Evolutionary conservation across 176 grass and related monocot species (phyloP), one percentile per base, ranked within the genome.

Genomic region (Echinochloa phyllopogon): DNA sequence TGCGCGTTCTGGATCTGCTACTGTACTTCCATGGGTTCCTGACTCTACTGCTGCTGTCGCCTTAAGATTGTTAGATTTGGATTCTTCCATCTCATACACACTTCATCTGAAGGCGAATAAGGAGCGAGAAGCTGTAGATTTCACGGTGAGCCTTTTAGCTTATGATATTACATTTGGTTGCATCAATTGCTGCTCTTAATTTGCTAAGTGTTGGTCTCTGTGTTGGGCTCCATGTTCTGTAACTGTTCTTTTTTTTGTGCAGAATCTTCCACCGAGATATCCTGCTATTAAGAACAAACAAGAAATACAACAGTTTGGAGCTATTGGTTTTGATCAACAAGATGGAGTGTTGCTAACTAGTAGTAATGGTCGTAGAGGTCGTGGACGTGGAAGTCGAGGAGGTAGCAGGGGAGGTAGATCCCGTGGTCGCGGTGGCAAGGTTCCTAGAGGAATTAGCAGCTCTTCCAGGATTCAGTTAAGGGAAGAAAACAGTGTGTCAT

Each of bases 1-100:
- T 86, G 37, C 6, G 51, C 12, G 13, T 48, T 82, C 80, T 70
- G 93, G 63, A 88, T 93, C 79, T 66, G 76, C 77, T 85, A 39
- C 68, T 81, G 88, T 91, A 79, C 85, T 99, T 87, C 96, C 96
- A 81, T 99, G 93, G 89, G 81, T 99, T 74, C 93, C 96, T 67
- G 80, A 75, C 41, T 96, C 91, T 41, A 55, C 74, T 29, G 87
- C 93, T 79, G 96, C 96, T 87, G 89, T 99, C 65, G 82, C 89
- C 0, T 84, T 99, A 77, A 92, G 96, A 85, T 75, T 96, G 45
- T 87, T 96, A 50, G 89, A 96, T 45, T 78, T 99, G 77, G 91
- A 96, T 89, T 85, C 84, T 63, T 86, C 93, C 42, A 74, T 99
- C 37, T 95, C 85, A 62, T 99, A 96, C 77, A 88, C 74, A 29